Conservation (phyloP, 495 filamentous ascomycete genomes). For the Parathielavia hyrcaniae region DNA sequence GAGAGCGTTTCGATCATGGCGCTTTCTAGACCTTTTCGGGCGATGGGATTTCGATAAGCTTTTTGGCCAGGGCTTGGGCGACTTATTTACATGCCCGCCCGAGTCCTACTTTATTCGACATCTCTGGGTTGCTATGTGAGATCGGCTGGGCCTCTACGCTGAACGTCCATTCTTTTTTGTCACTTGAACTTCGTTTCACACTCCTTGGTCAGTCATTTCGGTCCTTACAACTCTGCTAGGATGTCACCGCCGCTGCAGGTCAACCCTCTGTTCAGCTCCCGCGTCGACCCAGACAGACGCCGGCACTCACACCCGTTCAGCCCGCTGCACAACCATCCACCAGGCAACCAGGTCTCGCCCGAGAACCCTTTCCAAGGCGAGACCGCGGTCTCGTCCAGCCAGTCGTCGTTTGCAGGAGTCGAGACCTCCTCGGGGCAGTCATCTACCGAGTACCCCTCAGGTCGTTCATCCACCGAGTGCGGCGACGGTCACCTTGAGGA, state of each 20-base stretch:
- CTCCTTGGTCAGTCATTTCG: background rate
- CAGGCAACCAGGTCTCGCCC: background rate
- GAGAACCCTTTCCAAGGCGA: background rate
- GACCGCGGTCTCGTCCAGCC: background rate
- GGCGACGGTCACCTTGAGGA: conserved; percentile 6
- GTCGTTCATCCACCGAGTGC: conserved; percentile 6
- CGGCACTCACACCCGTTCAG: background rate
- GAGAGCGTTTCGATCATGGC: background rate
- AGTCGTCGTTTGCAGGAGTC: background rate
- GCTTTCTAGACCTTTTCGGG: background rate
- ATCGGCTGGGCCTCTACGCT: background rate
- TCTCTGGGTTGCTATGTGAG: background rate
- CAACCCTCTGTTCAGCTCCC: background rate
- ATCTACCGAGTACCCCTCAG: background rate
- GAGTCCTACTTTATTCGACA: background rate
- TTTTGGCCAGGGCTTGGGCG: background rate
- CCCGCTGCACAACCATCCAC: background rate
- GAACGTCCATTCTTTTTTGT: background rate
- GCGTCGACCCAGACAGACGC: background rate
- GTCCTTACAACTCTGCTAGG: background rate
- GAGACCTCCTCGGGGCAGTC: background rate
- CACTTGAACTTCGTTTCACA: background rate
- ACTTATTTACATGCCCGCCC: background rate
- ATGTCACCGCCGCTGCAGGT: conserved; percentile 11
- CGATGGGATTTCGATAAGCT: background rate